Percentiles rank a stretch among this genome's conserved stretches.
Evolutionary conservation across 176 grass and related monocot genomes (phyloP).

Genomic region (Oryza meyeriana): DNA sequence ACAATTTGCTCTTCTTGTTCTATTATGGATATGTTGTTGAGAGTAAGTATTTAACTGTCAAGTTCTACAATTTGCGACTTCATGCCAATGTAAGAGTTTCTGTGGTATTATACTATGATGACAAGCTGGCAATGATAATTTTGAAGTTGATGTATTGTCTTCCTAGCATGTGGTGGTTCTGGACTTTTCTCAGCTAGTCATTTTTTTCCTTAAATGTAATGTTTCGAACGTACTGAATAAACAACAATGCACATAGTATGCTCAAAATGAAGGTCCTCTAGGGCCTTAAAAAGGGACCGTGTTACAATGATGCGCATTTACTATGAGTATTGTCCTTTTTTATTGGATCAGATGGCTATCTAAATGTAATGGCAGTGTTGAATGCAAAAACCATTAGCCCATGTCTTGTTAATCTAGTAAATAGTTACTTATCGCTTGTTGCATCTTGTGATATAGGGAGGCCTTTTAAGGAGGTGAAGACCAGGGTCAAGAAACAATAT

Average conservation of each 20-base stretch:
- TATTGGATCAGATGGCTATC: neutral
- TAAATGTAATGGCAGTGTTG: neutral
- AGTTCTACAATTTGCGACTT: neutral
- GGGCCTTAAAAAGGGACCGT: neutral
- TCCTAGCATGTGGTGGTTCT: neutral
- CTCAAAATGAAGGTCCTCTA: neutral
- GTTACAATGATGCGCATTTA: neutral
- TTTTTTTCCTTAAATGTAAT: neutral
- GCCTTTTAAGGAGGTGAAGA: slow-evolving; percentile 65
- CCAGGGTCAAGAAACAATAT: slow-evolving; percentile 77
- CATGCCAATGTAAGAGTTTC: neutral
- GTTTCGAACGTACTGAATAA: neutral
- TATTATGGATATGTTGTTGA: slow-evolving; percentile 92
- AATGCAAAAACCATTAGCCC: neutral
- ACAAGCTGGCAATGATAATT: neutral
- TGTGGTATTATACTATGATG: neutral
- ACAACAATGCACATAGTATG: neutral
- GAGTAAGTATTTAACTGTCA: slow-evolving; percentile 60
- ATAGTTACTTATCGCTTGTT: slow-evolving; percentile 15
- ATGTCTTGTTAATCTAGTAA: neutral
- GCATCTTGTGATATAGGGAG: slow-evolving; percentile 48
- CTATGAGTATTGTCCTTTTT: neutral
- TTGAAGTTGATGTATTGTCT: neutral
- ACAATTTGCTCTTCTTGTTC: slow-evolving; percentile 77
- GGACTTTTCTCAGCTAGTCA: neutral